Conservation (phyloP, 2,329 filamentous ascomycete species). For the Calonectria crousiana region DNA sequence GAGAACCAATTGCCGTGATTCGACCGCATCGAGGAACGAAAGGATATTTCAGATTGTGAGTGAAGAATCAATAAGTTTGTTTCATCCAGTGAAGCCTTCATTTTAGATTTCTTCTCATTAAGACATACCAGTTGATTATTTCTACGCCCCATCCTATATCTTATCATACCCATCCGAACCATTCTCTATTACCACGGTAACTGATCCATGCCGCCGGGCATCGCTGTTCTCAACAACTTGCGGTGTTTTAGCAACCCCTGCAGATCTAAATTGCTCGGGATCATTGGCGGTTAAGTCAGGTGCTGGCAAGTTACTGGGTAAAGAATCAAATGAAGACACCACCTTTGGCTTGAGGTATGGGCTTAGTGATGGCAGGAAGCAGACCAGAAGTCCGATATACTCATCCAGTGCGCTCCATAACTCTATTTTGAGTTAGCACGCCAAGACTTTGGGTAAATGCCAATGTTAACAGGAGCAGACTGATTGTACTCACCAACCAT, state of each 20-base stretch:
- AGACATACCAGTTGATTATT: neutral
- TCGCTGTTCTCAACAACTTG: neutral
- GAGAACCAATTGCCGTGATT: neutral
- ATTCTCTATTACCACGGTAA: neutral
- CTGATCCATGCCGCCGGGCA: neutral
- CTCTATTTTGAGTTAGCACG: neutral
- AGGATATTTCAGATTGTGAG: neutral
- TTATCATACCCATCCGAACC: neutral
- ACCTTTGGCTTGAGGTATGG: neutral
- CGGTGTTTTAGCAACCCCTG: neutral
- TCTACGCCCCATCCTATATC: neutral
- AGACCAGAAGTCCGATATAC: neutral
- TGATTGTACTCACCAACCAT: neutral
- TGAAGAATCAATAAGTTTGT: neutral
- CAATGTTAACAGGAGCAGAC: too few relatives aligned
- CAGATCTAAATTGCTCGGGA: neutral
- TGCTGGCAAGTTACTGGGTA: neutral
- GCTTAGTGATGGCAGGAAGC: neutral
- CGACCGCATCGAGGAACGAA: neutral
- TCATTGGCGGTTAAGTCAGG: neutral
- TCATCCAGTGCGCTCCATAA: neutral
- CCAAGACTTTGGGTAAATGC: too few relatives aligned
- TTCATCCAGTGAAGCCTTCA: neutral
- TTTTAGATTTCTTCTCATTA: too few relatives aligned
- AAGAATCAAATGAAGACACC: neutral